Evolutionary conservation across 139 green algal genomes (phyloP), one percentile per base, ranked within the genome.

Genomic region (Asterochloris erici): DNA sequence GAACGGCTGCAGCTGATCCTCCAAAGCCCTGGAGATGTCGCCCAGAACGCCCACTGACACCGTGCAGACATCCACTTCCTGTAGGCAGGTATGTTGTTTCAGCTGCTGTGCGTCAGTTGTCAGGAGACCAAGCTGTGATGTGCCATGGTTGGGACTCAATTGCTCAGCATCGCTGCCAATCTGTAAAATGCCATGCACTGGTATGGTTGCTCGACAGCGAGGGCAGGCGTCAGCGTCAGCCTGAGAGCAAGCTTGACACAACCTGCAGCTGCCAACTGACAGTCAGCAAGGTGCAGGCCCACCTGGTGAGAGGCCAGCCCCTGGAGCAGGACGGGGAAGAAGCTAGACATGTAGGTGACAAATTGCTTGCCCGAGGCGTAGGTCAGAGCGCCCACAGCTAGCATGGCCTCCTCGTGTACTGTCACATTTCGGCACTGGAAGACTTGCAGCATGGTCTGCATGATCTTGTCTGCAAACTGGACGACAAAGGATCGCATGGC

Each of bases 331-430:
- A 95, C 95, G 9, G 90, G 90, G 69, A 92, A 95, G 81, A 99
- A 97, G 24, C 87, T 77, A 15, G 89, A 71, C 90, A 99, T 92
- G 91, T 99, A 99, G 88, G 98, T 98, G 78, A 81, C 81, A 84
- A 99, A 99, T 27, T 93, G 82, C 16, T 84, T 77, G 24, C 93
- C 95, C 38, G 87, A 88, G 0, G 92, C 89, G 69, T 96, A 94
- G 14, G 92, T 94, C 63, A 99, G 92, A 1, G 95, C 89, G 47
- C 96, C 95, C 29, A 97, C 93, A 11, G 96, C 94, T 74, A 98
- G 91, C 93, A 99, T 97, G 0, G 93, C 95, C 86, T 99, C 96
- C 88, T 99, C 95, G 77, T 97, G 95, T 68, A 99, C 95, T 10
- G 84, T 94, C 19, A 75, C 82, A 60, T 75, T 84, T 64, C 81